Conservation (phyloP, 2,329 filamentous ascomycete genomes). For the Claviceps maximensis region DNA sequence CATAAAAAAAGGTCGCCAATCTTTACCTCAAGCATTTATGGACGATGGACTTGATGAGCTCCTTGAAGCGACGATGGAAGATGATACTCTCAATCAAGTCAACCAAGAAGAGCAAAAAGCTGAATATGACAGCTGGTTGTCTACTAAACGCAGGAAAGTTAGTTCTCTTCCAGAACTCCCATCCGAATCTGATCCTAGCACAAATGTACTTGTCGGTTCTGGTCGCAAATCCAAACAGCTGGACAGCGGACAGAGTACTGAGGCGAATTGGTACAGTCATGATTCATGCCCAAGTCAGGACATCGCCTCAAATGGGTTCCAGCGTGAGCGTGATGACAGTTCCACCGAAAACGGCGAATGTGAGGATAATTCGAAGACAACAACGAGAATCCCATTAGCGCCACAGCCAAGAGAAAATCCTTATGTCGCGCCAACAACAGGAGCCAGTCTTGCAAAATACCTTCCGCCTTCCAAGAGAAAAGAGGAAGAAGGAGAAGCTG, state of each 20-base stretch:
- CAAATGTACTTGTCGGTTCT: not conserved
- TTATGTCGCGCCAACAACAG: constrained; percentile 59
- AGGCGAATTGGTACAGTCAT: not conserved
- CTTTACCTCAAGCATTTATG: constrained; percentile 55
- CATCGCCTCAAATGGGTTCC: not conserved
- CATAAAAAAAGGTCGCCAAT: constrained; percentile 62
- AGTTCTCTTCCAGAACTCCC: constrained; percentile 9
- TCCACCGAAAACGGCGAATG: constrained; percentile 14
- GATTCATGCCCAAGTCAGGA: not conserved
- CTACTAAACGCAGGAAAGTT: constrained; percentile 33
- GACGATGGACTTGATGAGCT: constrained; percentile 77
- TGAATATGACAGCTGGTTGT: constrained; percentile 47
- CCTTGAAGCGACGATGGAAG: constrained; percentile 46
- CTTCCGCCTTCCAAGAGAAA: constrained; percentile 62
- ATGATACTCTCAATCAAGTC: constrained; percentile 34
- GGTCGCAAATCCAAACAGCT: not conserved
- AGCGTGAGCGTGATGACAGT: not conserved
- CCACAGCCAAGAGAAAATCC: constrained; percentile 64
- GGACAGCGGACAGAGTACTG: not conserved
- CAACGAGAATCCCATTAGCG: constrained; percentile 10
- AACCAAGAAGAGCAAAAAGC: constrained; percentile 49
- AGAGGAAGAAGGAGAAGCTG: constrained; percentile 27
- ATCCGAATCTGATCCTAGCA: not conserved
- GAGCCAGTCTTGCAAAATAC: constrained; percentile 53
- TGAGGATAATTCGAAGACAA: constrained; percentile 22